Evolutionary conservation across 2,329 filamentous ascomycete genomes (phyloP).

Genomic region (Paracoccidioides lutzii): DNA sequence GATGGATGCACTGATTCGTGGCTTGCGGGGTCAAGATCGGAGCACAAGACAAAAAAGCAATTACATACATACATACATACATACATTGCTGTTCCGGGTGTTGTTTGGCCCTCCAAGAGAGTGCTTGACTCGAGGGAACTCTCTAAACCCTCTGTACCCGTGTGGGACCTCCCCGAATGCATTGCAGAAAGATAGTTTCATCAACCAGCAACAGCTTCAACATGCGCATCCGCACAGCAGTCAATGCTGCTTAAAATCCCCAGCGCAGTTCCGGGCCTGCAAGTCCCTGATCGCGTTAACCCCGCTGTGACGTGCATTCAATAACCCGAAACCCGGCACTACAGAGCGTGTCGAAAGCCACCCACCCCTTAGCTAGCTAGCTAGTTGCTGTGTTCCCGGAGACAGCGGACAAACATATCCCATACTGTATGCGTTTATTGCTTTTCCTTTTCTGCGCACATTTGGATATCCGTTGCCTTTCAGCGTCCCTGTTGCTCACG

Average conservation of each 20-base stretch:
- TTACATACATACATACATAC: no score
- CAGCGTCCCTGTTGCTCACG: neutral
- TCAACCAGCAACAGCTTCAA: no score
- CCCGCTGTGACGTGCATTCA: neutral
- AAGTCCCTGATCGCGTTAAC: neutral
- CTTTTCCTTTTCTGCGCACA: neutral
- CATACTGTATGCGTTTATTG: neutral
- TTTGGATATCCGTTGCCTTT: no score
- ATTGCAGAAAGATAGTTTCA: no score
- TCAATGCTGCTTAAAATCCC: neutral
- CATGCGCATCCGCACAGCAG: neutral
- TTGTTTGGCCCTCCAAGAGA: no score
- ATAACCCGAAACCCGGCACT: neutral
- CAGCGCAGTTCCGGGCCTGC: neutral
- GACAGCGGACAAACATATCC: neutral
- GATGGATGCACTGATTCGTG: neutral
- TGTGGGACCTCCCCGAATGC: no score
- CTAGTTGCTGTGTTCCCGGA: neutral
- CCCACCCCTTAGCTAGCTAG: no score
- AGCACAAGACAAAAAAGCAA: neutral
- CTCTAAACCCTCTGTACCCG: no score
- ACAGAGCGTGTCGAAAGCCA: neutral
- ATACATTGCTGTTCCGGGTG: no score
- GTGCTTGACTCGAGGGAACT: no score
- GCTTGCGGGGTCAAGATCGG: neutral